Base-by-base conservation (phyloP, 2,329 filamentous ascomycete species). In the Neopestalotiopsis rosae region DNA sequence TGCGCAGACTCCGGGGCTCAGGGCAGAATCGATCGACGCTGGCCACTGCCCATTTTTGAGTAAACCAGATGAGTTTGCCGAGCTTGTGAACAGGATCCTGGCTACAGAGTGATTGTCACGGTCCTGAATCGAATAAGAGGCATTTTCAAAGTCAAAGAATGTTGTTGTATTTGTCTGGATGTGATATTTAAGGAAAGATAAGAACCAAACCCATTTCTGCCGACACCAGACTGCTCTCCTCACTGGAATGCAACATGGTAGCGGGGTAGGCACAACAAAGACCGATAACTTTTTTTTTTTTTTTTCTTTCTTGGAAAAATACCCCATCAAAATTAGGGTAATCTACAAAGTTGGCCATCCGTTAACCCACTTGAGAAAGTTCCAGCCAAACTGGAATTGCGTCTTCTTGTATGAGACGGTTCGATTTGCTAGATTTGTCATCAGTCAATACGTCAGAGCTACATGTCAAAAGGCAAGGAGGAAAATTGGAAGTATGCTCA, bases 21-120 rank as follows among this genome's bases (percentile, higher is more conserved):
- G 56, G 32, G 34, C 24, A 4, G 57, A 49, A 20, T 0, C 57
- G 24, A 52, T 69, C 10, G 5, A 30, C 13, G 42, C 52, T 13
- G 63, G 67, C 3, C 67, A 69, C 42, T 34, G 38, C 10, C 67
- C 67, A 6, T 69, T 66, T 28, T 30, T 69, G 4, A 62, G 20
- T 12, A n/a, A 58, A n/a, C 57, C 67, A 5, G 14, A 30, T 6
- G 38, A 65, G 24, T 61, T 34, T 20, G 67, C 67, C 17, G 30
- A 61, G 58, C 30, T 61, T 14, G 30, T 61, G 20, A 61, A 32
- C 5, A 61, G 28, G n/a, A 30, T 61, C 9, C 5, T 61, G 9
- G n/a, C 13, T 56, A 14, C 17, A n/a, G 49, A 56, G 9, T 56
- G 13, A 56, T 56, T 14, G 3, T 38, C 10, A 38, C 34, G 6